Evolutionary conservation across 495 filamentous ascomycete species (phyloP).

Genomic region (Hypomontagnella submonticulosa): DNA sequence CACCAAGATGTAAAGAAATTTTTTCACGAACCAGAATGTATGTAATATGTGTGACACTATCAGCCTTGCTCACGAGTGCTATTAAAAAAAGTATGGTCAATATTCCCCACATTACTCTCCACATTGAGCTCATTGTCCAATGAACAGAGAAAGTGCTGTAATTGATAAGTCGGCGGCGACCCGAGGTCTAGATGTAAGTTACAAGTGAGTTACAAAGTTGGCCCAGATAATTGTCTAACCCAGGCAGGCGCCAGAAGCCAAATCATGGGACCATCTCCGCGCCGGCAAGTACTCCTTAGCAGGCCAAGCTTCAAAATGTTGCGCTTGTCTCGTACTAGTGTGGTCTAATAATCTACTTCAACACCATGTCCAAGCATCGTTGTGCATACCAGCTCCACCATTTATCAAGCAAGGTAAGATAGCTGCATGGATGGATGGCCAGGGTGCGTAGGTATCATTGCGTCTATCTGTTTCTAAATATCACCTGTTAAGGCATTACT

Average conservation of each 20-base stretch:
- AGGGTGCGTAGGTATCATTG: conserved; percentile 18
- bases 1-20: conserved; percentile 29
- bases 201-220: conserved; percentile 17
- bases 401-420: conserved; percentile 34
- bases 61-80: conserved; percentile 35
- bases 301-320: conserved; percentile 9
- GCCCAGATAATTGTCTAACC: conserved; percentile 14
- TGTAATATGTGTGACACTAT: conserved; percentile 40
- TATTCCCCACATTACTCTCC: conserved; percentile 16
- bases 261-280: conserved; percentile 30
- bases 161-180: conserved; percentile 26
- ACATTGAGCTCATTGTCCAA: conserved; percentile 37
- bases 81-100: conserved; percentile 5
- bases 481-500: conserved; percentile 15
- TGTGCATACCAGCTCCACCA: conserved; percentile 36
- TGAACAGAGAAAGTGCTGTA: conserved; percentile 5
- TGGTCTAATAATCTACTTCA: conserved; percentile 22
- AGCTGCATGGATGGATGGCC: conserved; percentile 23
- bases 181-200: conserved; percentile 21
- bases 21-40: conserved; percentile 1
- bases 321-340: conserved; percentile 17
- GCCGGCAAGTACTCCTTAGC: conserved; percentile 28
- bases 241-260: conserved; percentile 19
- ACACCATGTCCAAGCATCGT: conserved; percentile 29
- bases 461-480: conserved; percentile 18